These are phyloP conservation scores for Fusarium staphyleae DNA, from an alignment of 2,329 filamentous ascomycete genomes.

Conservation along the genomic window DNA sequence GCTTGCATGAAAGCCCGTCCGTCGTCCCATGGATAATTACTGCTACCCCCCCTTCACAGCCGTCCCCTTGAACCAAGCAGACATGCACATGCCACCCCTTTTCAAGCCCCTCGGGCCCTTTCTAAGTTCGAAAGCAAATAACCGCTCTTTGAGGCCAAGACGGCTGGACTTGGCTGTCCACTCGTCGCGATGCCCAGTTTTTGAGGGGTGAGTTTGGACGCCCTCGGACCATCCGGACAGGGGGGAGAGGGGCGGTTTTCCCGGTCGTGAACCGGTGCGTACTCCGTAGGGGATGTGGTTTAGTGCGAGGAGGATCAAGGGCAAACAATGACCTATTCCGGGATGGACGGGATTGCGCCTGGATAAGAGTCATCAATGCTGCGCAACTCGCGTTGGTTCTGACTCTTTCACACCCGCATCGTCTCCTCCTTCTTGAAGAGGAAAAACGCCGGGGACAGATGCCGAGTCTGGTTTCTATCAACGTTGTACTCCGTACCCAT, in stretches of 20 bases:
- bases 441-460: conserved; percentile 10
- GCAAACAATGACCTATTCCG: background rate
- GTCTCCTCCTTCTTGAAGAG: conserved; percentile 8
- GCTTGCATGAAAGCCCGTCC: conserved; percentile 26
- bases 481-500: no score
- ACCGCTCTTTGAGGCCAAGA: background rate
- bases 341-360: background rate
- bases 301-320: conserved; percentile 15
- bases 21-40: background rate
- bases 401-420: background rate
- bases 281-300: conserved; percentile 13
- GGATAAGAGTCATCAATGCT: background rate
- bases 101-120: background rate
- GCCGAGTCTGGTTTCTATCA: no score
- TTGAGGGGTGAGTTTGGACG: conserved; percentile 6
- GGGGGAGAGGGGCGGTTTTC: background rate
- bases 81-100: background rate
- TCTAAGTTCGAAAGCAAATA: background rate
- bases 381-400: background rate
- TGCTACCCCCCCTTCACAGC: background rate
- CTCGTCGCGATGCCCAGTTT: conserved; percentile 9
- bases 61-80: background rate
- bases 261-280: background rate
- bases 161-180: conserved; percentile 2
- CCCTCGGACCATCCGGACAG: conserved; percentile 13